Evolutionary conservation across 192 early-diverging fungal genomes (phyloP).

Genomic region (Coemansia sp.): DNA sequence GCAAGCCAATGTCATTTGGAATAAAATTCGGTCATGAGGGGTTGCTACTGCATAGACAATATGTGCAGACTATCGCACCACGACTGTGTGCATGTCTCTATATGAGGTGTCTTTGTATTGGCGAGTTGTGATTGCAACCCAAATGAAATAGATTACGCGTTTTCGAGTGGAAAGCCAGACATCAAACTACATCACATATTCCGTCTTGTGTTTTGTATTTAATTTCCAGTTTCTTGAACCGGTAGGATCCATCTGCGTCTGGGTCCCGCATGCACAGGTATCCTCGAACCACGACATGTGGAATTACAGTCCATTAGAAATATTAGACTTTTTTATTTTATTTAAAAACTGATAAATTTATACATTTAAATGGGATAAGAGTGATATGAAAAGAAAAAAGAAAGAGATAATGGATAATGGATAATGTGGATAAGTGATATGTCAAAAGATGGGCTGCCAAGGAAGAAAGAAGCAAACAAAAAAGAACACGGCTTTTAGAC

Average conservation of each 20-base stretch:
- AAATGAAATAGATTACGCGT: not conserved
- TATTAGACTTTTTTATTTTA: not conserved
- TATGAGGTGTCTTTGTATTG: not conserved
- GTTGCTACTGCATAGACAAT: too few species aligned
- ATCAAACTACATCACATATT: too few species aligned
- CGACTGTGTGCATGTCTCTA: not conserved
- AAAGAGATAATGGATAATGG: slow-evolving; percentile 1
- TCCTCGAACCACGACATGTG: too few species aligned
- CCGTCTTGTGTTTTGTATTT: too few species aligned
- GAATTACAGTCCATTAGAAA: too few species aligned
- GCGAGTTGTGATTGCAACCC: not conserved
- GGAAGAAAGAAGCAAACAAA: not conserved
- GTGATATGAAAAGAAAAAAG: slow-evolving; percentile 4
- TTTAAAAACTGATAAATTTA: slow-evolving; percentile 12
- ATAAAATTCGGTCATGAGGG: too few species aligned
- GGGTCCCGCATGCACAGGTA: too few species aligned
- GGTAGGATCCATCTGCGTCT: too few species aligned
- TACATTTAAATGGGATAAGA: slow-evolving; percentile 9
- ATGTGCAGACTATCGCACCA: too few species aligned
- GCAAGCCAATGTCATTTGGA: not conserved
- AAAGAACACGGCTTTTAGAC: not conserved
- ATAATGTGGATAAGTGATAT: slow-evolving; percentile 8
- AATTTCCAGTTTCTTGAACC: too few species aligned
- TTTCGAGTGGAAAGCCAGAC: too few species aligned
- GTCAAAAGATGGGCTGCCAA: not conserved